Base-by-base conservation (phyloP, 495 filamentous ascomycete genomes). In the Sabuloglossum arenarium region DNA sequence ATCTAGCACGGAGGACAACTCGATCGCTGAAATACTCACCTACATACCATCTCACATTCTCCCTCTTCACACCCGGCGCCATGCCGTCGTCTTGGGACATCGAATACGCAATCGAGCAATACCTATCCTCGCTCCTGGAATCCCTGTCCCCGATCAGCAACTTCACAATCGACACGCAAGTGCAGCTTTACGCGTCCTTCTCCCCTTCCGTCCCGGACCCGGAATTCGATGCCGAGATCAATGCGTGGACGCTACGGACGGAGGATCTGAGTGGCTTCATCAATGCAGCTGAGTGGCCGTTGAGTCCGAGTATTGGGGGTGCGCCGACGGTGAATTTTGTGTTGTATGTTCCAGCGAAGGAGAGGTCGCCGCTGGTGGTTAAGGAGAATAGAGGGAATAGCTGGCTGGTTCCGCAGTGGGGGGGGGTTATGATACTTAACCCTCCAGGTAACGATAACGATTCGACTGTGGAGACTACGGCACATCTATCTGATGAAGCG, bases 371-470 rank as follows among this genome's bases (percentile, higher is more conserved):
- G 12, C 72, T 85, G 46, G 66, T 83, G 12, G 77, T 87, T 45
- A 79, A 81, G 61, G 79, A 79, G 29, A 79, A 76, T 52, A 76
- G 77, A n/a, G 84, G 81, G 1, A 88, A 83, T 37, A 91, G 86
- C 56, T 98, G 89, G 85, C 73, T 97, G 50, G 80, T 97, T 21
- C 93, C 93, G 0, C 91, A 98, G 72, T 97, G 93, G 93, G 91
- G 91, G 53, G 87, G 89, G 10, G 85, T 96, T 14, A 80, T 82
- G 64, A 80, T 96, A 50, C 69, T 94, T 42, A 85, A 90, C 43
- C 75, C 77, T 9, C 66, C 77, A 0, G 21, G 3, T 1, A 39
- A 32, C 12, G 62, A 67, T 10, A 65, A 70, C 56, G 70, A 58
- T n/a, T 64, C 55, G 10, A 66, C 65, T 49, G 65, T 71, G 14